Evolutionary conservation across 2,329 filamentous ascomycete genomes (phyloP), one percentile per base, ranked within the genome.

Genomic region (Aspergillus ochraceus): DNA sequence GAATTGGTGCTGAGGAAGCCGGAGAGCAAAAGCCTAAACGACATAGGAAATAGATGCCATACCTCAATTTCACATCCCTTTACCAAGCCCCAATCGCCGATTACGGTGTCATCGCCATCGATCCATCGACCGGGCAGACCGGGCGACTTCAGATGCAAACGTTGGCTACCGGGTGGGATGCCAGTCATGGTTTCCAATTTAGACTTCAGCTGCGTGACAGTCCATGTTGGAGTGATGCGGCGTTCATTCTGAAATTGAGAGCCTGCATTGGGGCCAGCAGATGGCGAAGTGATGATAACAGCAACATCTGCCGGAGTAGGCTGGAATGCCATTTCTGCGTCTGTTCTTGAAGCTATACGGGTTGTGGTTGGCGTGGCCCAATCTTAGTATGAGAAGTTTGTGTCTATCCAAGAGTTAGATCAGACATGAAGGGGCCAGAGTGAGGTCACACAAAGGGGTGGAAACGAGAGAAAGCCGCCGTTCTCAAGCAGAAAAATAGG

Each of bases 171-270:
- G 11, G 93, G 90, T 17, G 95, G 94, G 42, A 98, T 88, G 62
- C 95, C 95, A 2, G 94, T 98, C 77, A 98, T 88, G 62, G 92
- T 90, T 77, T 98, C 94, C 54, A 99, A 87, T 76, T 95, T 96
- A 55, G 83, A 79, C 80, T 94, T 97, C 69, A 98, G 84, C 70
- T 91, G 88, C 57, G 84, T 83, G 72, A 99, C 89, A 62, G 89
- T 89, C 95, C 95, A 99, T 67, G 93, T 89, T 14, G 94, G 94
- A 26, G 91, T 94, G 74, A 98, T 88, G 67, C 95, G 91, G 62
- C 94, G 90, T 79, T 99, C 95, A 54, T 92, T 93, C 52, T 88
- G 86, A 52, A 81, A 74, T 19, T 72, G 68, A 2, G 76, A 74
- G 46, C 71, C 66, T 14, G 63, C 60, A 36, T 64, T 54, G 57